Conservation (phyloP, 305 asterid genomes). For the Striga hermonthica region DNA sequence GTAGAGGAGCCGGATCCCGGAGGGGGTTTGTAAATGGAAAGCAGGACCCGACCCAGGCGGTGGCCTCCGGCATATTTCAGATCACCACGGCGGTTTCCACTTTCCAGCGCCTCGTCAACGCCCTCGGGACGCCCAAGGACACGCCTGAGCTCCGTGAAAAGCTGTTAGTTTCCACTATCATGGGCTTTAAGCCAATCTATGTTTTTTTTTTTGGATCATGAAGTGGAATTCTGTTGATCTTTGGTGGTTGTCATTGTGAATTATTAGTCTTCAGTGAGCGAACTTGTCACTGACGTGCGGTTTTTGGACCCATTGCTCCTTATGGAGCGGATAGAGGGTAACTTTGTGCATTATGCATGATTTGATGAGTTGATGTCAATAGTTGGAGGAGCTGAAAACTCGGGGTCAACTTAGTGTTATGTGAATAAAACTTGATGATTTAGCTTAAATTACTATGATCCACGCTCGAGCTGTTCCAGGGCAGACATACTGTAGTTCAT, state of each 20-base stretch:
- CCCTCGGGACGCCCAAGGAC: slow-evolving; percentile 71
- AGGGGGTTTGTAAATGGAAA: slow-evolving; percentile 55
- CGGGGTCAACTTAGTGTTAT: not conserved
- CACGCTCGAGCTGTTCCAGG: not conserved
- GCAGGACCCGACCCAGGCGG: slow-evolving; percentile 54
- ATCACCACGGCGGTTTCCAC: slow-evolving; percentile 58
- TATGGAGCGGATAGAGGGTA: not conserved
- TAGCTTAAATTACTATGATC: not conserved
- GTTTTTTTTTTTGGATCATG: not conserved
- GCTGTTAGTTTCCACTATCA: slow-evolving; percentile 43
- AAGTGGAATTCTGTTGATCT: slow-evolving; percentile 10
- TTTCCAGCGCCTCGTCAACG: slow-evolving; percentile 59
- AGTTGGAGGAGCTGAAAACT: not conserved
- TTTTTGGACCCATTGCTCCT: not conserved
- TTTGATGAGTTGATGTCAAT: not conserved
- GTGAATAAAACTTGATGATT: not conserved
- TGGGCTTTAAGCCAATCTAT: not conserved
- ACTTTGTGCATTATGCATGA: not conserved
- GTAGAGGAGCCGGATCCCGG: slow-evolving; percentile 49
- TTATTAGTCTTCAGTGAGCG: not conserved
- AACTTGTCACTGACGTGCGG: not conserved
- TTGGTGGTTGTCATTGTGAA: not conserved
- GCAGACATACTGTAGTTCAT: not conserved
- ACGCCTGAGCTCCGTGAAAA: slow-evolving; percentile 82
- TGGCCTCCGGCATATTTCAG: slow-evolving; percentile 58